Evolutionary conservation across 176 grass and related monocot species (phyloP).

Genomic region (Raddia guianensis): DNA sequence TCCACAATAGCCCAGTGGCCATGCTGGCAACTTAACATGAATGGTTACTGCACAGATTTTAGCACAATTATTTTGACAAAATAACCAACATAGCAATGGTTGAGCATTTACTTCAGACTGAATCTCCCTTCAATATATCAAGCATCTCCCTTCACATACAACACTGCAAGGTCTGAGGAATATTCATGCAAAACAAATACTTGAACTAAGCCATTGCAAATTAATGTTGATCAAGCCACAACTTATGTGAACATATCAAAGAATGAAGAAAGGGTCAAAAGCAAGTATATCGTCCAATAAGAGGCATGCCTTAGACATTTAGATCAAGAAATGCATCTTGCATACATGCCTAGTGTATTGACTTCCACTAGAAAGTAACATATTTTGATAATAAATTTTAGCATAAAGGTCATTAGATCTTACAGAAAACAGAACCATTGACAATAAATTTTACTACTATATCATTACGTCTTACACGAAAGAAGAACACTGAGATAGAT

Average conservation of each 20-base stretch:
- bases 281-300: not conserved
- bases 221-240: not conserved
- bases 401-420: no score
- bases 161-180: not conserved
- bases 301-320: not conserved
- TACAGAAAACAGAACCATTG: not conserved
- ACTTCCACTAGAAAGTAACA: not conserved
- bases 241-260: not conserved
- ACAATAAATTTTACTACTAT: not conserved
- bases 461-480: not conserved
- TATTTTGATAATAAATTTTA: no score
- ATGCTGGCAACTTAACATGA: not conserved
- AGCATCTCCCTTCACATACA: not conserved
- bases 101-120: not conserved
- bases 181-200: not conserved
- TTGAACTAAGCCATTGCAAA: not conserved
- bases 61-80: conserved; percentile 5
- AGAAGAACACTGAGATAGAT: not conserved
- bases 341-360: not conserved
- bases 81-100: not conserved
- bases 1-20: not conserved
- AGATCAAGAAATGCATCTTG: not conserved
- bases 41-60: not conserved
- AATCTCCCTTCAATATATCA: no score
- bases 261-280: not conserved